These are phyloP conservation scores for Suillus alpinus DNA, from an alignment of 768 basidiomycete species.

Conservation along the genomic window DNA sequence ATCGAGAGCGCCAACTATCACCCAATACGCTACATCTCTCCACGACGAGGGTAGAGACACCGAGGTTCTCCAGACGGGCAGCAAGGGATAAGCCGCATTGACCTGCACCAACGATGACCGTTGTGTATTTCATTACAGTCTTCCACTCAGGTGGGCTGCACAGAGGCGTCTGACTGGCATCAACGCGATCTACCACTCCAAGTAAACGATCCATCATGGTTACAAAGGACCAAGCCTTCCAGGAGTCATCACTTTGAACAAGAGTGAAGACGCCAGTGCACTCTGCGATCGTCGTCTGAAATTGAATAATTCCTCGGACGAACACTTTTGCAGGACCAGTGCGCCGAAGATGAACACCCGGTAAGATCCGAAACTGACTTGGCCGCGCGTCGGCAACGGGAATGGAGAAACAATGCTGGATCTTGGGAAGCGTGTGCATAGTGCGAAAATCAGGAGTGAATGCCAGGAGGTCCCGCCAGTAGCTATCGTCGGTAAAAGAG, in stretches of 20 bases:
- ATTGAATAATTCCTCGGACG: constrained; percentile 2
- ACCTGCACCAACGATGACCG: constrained; percentile 47
- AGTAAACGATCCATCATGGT: constrained; percentile 2
- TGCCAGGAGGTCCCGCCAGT: constrained; percentile 6
- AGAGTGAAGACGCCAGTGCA: constrained; percentile 3
- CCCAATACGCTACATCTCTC: constrained; percentile 62
- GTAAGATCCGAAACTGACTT: neutral
- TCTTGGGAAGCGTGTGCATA: neutral
- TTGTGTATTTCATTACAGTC: constrained; percentile 24
- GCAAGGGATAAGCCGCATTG: constrained; percentile 20
- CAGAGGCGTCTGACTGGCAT: neutral
- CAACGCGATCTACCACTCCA: neutral
- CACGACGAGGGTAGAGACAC: constrained; percentile 49
- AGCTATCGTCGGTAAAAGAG: constrained; percentile 1
- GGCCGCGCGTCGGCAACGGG: neutral
- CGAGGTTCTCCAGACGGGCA: constrained; percentile 39
- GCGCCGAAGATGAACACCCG: neutral
- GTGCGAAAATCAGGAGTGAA: constrained; percentile 5
- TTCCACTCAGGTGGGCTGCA: constrained; percentile 6
- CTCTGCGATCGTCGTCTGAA: neutral
- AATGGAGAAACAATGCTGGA: neutral
- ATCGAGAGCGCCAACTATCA: constrained; percentile 64
- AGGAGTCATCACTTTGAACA: neutral
- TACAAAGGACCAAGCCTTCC: constrained; percentile 4
- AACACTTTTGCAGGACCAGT: neutral